Base-by-base conservation (phyloP, 805 yeast species). In the Nakazawaea pomicola region DNA sequence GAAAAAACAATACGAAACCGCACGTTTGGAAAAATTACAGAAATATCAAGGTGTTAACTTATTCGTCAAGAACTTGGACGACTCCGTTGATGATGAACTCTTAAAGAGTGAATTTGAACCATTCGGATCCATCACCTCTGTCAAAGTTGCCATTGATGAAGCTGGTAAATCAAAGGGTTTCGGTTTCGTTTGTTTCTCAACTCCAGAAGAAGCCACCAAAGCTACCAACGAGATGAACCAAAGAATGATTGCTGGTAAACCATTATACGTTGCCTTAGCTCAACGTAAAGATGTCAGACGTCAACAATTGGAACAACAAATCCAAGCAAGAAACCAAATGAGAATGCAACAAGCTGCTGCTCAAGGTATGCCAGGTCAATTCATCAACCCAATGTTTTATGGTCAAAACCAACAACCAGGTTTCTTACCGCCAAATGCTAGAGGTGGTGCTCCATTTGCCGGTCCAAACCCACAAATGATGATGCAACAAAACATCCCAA, bases 191-290 rank as follows among this genome's bases (percentile, higher is more conserved):
- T 89, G 99, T 72, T 93, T 83, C 84, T 80, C 96, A 43, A 68
- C 93, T 50, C 96, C 98, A 61, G 99, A 93, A 68, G 99, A 93
- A 79, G 99, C 99, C 55, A 86, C 96, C 58, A 89, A 88, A 73
- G 99, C 99, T 52, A 88, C 91, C 65, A 77, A 91, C 56, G 99
- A 91, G 76, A 90, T 91, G 96, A 89, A 91, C 80, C 96, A 89
- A 72, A 85, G 89, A 65, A 84, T 91, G 83, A 79, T 93, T 56
- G 82, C 80, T 55, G 88, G 90, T 64, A 93, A 93, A 78, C 99
- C 98, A 58, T 76, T 93, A 62, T 93, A 91, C 66, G 99, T 93
- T 69, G 96, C 97, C 47, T 80, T 93, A 61, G 99, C 99, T 56
- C 99, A 93, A 79, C 86, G 96, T 69, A 91, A 88, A 74, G 99